Base-by-base conservation (phyloP, 768 basidiomycete species). In the Russula compacta region DNA sequence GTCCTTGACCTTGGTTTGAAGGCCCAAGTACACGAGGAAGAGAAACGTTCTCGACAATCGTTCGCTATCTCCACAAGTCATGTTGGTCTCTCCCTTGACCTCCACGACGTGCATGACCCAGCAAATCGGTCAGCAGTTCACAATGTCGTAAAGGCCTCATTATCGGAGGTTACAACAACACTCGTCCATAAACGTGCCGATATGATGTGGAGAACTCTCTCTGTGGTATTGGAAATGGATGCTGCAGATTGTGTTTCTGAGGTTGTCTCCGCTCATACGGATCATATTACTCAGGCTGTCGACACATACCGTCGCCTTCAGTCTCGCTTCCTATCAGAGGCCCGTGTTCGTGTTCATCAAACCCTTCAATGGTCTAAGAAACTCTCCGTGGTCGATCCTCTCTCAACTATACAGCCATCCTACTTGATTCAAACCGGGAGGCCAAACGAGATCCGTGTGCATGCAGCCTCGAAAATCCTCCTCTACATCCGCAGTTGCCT, bases 351-450 rank as follows among this genome's bases (percentile, higher is more conserved):
- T 36, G 72, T 86, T 21, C 73, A 74, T 52, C 72, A 74, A 46
- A 77, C 87, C 52, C 74, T 89, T 53, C 69, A 73, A 59, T 73
- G 73, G 54, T 83, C 84, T n/a, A 73, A 74, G 33, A 73, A 79
- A 35, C 73, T 77, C 24, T 69, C 81, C 3, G 72, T 83, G 33
- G 76, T 89, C 7, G 89, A 93, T 69, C 87, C 89, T 8, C 76
- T 91, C 14, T 92, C 92, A 21, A 83, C 88, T 36, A 89, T 84
- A 35, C 89, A 92, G 51, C 88, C 90, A 6, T 92, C 91, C 2
- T 91, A 83, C 69, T 78, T 95, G 38, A 82, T 94, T 29, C 90
- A 90, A 69, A 81, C 78, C 48, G 91, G 91, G 5, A 71, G 78
- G 9, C 86, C 89, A 8, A 81, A 86, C 49, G 69, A 77, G 39